These are phyloP conservation scores for Plasmodium blacklocki DNA, from an alignment of 169 alveolate genomes.

Conservation along the genomic window DNA sequence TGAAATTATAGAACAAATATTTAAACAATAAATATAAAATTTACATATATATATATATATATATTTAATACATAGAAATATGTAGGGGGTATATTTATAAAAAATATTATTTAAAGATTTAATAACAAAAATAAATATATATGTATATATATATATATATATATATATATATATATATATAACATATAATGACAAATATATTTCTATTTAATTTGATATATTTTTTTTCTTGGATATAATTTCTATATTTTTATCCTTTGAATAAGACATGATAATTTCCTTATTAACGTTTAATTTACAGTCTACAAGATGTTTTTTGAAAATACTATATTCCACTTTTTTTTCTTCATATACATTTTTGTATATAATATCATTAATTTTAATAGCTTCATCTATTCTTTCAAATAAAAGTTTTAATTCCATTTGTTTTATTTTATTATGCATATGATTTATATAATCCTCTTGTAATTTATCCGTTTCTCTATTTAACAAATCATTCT, in stretches of 20 bases:
- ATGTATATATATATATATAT: too few species aligned
- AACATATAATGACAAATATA: too few species aligned
- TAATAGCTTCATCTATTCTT: conserved; percentile 69
- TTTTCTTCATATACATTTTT: conserved; percentile 18
- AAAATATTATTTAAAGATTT: too few species aligned
- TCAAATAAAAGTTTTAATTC: conserved; percentile 39
- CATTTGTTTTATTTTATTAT: conserved; percentile 45
- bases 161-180: too few species aligned
- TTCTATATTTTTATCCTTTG: conserved; percentile 32
- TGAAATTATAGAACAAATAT: too few species aligned
- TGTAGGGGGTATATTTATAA: too few species aligned
- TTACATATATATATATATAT: too few species aligned
- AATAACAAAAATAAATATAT: too few species aligned
- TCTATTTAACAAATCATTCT: conserved; percentile 9
- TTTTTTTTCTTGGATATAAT: conserved; percentile 24
- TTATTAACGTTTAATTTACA: conserved; percentile 52
- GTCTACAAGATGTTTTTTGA: conserved; percentile 40
- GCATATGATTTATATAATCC: conserved; percentile 53
- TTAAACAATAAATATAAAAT: too few species aligned
- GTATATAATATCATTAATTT: conserved; percentile 32
- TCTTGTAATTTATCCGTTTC: conserved; percentile 52
- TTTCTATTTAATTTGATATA: too few species aligned
- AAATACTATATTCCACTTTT: conserved; percentile 28
- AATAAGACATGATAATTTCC: conserved; percentile 32
- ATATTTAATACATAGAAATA: too few species aligned